Evolutionary conservation across 2,329 filamentous ascomycete species (phyloP), one percentile per base, ranked within the genome.

Genomic region (Sordariomycetes sp.): DNA sequence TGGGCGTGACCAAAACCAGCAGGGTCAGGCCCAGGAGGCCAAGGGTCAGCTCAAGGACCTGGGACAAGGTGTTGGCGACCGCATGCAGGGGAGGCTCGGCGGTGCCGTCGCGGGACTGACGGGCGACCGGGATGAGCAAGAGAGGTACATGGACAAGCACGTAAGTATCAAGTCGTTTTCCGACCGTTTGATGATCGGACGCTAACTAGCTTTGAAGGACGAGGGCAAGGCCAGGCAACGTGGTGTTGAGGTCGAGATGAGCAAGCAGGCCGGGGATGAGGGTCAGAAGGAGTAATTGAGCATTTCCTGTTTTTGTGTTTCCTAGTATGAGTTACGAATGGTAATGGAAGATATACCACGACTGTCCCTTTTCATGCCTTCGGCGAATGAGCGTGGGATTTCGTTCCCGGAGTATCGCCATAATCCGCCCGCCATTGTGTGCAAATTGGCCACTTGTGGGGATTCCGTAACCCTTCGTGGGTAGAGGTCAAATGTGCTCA

Each of bases 1-100:
- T 25, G 92, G 92, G 5, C 81, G 82, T 35, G 72, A 86, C 64
- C 90, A 96, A 75, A 95, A 95, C 67, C 75, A 81, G 36, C 78
- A 86, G 61, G 92, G 91, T 22, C 87, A 94, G 72, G 80, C 79
- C 35, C 84, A 91, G 69, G 89, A 96, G 72, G 89, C 90, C 5
- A 79, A 85, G 67, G 90, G 90, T 17, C 91, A 96, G 72, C 65
- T 94, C 52, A 84, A 73, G 59, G 90, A 96, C 67, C 76, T 86
- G 50, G 65, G 67, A 34, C 82, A 48, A 1, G 56, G 56, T 4
- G 28, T 53, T n/a, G 25, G 56, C 32, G 51, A 50, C 35, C 34
- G 87, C n/a, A 77, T 86, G 28, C 74, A 82, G 52, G 90, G 91
- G 12, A 76, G 85, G 1, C 63, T 95, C 4, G 89, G 90, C 1